Evolutionary conservation across 768 basidiomycete genomes (phyloP).

Genomic region (Leccinum truebloodii): DNA sequence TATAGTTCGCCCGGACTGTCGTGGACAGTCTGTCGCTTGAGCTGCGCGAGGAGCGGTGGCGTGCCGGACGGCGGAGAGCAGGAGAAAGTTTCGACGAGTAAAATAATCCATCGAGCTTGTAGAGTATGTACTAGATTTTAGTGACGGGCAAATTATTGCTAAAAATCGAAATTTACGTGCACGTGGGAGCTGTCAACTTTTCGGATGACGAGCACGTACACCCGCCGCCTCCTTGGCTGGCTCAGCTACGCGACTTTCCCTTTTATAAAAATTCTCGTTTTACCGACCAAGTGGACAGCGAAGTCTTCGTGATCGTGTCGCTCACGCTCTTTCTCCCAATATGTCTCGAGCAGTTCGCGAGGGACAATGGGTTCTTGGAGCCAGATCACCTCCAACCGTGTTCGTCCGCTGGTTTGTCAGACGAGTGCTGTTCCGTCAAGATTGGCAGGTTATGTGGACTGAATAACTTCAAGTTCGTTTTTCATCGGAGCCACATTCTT

Average conservation of each 20-base stretch:
- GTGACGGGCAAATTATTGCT: too few relatives aligned
- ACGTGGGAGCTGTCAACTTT: not conserved
- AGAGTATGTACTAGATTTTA: too few relatives aligned
- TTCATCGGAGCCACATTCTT: too few relatives aligned
- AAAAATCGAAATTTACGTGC: not conserved
- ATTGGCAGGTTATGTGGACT: too few relatives aligned
- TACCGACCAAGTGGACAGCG: slow-evolving; percentile 40
- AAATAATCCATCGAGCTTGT: too few relatives aligned
- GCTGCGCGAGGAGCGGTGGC: too few relatives aligned
- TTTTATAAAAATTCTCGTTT: not conserved
- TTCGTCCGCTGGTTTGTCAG: slow-evolving; percentile 31
- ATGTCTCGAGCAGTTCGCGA: slow-evolving; percentile 83
- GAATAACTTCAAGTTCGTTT: too few relatives aligned
- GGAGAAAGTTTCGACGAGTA: too few relatives aligned
- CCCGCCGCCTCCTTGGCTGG: slow-evolving; percentile 64
- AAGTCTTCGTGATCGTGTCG: slow-evolving; percentile 81
- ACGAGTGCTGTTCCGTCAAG: slow-evolving; percentile 71
- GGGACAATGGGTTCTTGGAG: slow-evolving; percentile 80
- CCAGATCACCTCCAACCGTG: slow-evolving; percentile 72
- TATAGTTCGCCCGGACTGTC: too few relatives aligned
- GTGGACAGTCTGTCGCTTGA: too few relatives aligned
- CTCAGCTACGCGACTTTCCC: slow-evolving; percentile 59
- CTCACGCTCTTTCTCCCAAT: slow-evolving; percentile 83
- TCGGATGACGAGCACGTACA: slow-evolving; percentile 6
- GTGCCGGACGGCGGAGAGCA: too few relatives aligned